Evolutionary conservation across 768 basidiomycete species (phyloP).

Genomic region (Butyriboletus loyo): DNA sequence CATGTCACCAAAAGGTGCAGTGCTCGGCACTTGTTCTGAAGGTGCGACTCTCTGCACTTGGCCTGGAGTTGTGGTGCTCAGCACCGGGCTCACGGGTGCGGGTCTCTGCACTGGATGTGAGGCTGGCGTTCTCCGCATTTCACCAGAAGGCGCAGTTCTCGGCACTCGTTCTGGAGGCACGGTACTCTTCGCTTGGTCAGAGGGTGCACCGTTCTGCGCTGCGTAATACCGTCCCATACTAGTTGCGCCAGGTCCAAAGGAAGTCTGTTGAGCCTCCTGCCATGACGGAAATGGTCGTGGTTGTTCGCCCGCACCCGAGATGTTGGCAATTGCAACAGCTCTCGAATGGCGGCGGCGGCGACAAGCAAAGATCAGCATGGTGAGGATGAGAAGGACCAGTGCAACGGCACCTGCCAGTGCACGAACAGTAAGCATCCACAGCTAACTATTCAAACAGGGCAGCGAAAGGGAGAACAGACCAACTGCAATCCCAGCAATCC

Average conservation of each 20-base stretch:
- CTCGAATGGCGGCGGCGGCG: conserved; percentile 12
- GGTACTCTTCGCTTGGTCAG: background rate
- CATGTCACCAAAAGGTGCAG: background rate
- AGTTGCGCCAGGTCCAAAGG: background rate
- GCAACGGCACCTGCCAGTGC: conserved; percentile 4
- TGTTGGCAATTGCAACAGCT: too few relatives aligned
- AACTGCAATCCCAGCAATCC: conserved; percentile 25
- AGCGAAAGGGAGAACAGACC: conserved; percentile 15
- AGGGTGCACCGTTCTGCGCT: background rate
- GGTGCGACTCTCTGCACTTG: background rate
- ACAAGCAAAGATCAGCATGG: conserved; percentile 1
- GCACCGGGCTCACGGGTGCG: background rate
- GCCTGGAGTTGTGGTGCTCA: background rate
- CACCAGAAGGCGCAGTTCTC: background rate
- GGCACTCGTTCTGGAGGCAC: background rate
- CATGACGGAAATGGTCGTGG: conserved; percentile 6
- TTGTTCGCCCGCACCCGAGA: background rate
- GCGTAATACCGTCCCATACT: conserved; percentile 6
- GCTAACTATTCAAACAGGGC: background rate
- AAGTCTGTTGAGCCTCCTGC: conserved; percentile 3
- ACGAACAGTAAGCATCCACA: background rate
- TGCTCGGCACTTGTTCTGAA: background rate
- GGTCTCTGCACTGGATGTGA: background rate
- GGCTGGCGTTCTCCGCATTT: background rate
- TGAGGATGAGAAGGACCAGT: conserved; percentile 9